Evolutionary conservation across 352 stramenopile genomes (phyloP).

Genomic region (Aphanomyces euteiches): DNA sequence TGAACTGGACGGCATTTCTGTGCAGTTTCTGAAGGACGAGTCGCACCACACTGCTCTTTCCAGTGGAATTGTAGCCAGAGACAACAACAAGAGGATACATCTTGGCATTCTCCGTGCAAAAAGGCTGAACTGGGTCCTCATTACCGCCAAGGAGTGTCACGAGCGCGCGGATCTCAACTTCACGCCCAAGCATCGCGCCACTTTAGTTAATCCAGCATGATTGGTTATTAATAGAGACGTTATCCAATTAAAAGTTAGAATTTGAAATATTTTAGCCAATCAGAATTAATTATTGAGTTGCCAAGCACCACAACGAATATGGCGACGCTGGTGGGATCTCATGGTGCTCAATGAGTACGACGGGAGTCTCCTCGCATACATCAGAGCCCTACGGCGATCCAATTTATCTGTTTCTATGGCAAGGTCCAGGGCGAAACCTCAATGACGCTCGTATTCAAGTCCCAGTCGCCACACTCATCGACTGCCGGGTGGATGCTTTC

Average conservation of each 20-base stretch:
- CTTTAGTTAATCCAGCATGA: not conserved
- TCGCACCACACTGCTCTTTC: conserved; percentile 62
- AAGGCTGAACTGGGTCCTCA: not conserved
- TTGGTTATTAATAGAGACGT: not conserved
- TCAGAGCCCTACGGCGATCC: no score
- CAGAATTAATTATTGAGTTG: not conserved
- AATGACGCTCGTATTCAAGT: no score
- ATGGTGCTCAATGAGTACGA: no score
- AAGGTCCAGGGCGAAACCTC: no score
- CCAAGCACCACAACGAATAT: no score
- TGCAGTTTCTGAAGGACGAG: conserved; percentile 36
- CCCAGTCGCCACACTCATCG: no score
- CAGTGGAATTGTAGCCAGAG: conserved; percentile 69
- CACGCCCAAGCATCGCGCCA: conserved; percentile 50
- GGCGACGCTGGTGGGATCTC: no score
- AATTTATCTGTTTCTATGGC: no score
- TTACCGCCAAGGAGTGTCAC: conserved; percentile 44
- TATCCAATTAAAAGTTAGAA: not conserved
- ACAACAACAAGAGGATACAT: conserved; percentile 61
- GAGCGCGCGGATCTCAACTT: conserved; percentile 51
- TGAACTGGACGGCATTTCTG: conserved; percentile 37
- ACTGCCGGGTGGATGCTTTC: no score
- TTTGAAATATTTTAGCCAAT: conserved; percentile 10
- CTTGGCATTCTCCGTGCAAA: conserved; percentile 37
- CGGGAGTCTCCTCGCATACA: no score